Evolutionary conservation across 1,284 basidiomycete species (phyloP).

Genomic region (Puccinia triticina): DNA sequence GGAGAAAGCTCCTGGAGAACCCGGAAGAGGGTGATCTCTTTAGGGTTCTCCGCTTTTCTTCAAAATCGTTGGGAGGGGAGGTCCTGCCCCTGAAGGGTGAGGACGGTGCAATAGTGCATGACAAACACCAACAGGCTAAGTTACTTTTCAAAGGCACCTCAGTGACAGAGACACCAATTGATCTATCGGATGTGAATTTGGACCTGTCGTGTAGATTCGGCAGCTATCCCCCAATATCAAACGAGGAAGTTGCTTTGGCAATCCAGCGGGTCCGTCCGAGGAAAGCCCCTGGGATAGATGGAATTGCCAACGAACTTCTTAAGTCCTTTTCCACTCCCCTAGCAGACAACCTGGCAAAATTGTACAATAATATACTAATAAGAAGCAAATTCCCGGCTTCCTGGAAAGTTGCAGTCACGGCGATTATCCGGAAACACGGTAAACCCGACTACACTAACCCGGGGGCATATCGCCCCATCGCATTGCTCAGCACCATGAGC

Average conservation of each 20-base stretch:
- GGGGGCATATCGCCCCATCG: constrained; percentile 14
- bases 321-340: neutral
- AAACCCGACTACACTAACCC: too few species aligned
- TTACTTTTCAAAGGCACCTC: neutral
- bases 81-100: neutral
- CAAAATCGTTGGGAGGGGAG: neutral
- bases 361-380: neutral
- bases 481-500: neutral
- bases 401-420: neutral
- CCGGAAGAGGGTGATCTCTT: neutral
- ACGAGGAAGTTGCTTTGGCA: neutral
- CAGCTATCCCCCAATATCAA: neutral
- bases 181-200: neutral
- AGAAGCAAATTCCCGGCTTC: neutral
- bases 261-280: neutral
- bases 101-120: neutral
- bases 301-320: neutral
- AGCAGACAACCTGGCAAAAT: too few species aligned
- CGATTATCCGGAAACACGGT: neutral
- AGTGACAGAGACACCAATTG: neutral
- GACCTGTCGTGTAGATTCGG: neutral
- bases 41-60: neutral
- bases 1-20: neutral
- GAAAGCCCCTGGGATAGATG: neutral
- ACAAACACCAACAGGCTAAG: neutral